Conservation (phyloP, 2,329 filamentous ascomycete species). For the Calonectria hawksworthii region DNA sequence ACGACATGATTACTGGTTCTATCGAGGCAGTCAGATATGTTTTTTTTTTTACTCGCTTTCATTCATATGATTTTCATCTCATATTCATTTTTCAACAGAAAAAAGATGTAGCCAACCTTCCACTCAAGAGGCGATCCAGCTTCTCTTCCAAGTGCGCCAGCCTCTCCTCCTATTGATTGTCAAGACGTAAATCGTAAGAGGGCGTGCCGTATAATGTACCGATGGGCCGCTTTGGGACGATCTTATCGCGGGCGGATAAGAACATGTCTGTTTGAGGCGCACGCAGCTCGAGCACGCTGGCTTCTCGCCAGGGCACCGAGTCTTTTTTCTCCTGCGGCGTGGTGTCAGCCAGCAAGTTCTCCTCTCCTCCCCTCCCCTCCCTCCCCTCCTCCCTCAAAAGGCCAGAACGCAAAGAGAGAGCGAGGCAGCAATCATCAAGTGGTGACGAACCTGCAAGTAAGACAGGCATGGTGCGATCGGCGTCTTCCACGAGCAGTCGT, state of each 20-base stretch:
- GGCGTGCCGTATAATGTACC: slow-evolving; percentile 50
- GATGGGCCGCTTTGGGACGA: slow-evolving; percentile 58
- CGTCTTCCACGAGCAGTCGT: slow-evolving; percentile 51
- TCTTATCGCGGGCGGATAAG: slow-evolving; percentile 56
- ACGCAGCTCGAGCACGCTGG: slow-evolving; percentile 65
- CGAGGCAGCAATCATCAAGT: background rate
- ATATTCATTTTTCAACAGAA: background rate
- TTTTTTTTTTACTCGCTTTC: background rate
- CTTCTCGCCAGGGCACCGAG: slow-evolving; percentile 65
- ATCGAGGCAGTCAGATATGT: slow-evolving; percentile 45
- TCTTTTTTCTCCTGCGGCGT: slow-evolving; percentile 61
- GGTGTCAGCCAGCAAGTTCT: background rate
- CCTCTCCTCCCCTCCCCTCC: too few relatives aligned
- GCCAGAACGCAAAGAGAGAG: background rate
- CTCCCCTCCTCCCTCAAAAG: too few relatives aligned
- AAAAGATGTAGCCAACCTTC: slow-evolving; percentile 49
- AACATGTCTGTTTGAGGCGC: slow-evolving; percentile 62
- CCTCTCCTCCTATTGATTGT: slow-evolving; percentile 60
- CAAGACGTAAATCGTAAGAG: slow-evolving; percentile 25
- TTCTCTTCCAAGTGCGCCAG: slow-evolving; percentile 66
- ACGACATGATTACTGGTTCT: slow-evolving; percentile 48
- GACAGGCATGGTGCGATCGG: slow-evolving; percentile 58
- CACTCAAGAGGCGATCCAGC: slow-evolving; percentile 63
- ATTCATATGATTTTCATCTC: background rate
- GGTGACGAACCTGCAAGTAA: slow-evolving; percentile 61